These are phyloP conservation scores for Azolla pinnata DNA, from an alignment of 75 land plant genomes.

Conservation along the genomic window DNA sequence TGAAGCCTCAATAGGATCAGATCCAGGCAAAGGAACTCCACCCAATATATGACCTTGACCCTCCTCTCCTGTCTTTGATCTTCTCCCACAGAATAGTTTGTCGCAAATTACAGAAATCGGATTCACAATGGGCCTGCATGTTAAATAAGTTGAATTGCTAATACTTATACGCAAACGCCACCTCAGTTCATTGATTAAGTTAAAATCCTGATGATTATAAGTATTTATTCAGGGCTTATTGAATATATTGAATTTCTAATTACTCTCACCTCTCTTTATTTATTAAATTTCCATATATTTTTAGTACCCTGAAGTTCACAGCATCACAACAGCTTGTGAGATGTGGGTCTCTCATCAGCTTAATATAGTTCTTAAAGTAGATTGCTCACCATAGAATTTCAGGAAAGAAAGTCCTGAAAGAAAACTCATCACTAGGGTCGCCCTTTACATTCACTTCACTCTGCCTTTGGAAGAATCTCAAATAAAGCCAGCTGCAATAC, in stretches of 20 bases:
- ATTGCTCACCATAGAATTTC: conserved; percentile 62
- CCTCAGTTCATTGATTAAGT: no score
- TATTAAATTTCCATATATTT: no score
- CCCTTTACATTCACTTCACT: conserved; percentile 43
- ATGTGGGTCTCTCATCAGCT: no score
- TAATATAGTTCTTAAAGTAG: no score
- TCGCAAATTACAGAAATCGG: conserved; percentile 59
- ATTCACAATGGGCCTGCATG: conserved; percentile 65
- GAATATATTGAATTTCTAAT: no score
- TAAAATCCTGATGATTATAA: no score
- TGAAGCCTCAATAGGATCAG: conserved; percentile 80
- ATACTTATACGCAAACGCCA: no score
- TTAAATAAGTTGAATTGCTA: no score
- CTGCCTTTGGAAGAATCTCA: conserved; percentile 38
- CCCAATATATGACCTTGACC: conserved; percentile 32
- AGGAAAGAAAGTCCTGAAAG: conserved; percentile 87
- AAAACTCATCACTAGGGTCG: conserved; percentile 62
- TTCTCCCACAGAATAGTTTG: conserved; percentile 64
- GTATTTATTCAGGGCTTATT: no score
- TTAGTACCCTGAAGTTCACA: no score
- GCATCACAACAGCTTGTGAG: no score
- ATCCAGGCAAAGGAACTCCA: conserved; percentile 67
- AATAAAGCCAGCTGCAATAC: conserved; percentile 46
- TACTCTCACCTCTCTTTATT: no score
- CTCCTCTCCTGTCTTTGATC: conserved; percentile 24